phyloP scores from a whole-genome alignment of 352 stramenopile genomes.

The Pythium apleroticum region DNA sequence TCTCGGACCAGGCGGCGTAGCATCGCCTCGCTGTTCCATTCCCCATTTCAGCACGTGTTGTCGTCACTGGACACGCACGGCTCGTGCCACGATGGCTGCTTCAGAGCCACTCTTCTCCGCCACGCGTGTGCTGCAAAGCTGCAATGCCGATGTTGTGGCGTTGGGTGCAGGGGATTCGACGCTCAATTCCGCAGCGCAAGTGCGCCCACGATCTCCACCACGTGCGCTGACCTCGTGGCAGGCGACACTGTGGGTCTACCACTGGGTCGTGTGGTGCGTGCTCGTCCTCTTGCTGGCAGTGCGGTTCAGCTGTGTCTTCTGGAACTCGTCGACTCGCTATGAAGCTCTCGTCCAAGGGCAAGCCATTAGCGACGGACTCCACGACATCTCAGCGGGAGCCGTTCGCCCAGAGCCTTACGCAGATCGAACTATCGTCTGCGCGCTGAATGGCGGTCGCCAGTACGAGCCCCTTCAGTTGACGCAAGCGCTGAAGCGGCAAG shows the following conservation, averaged over 20 bases:
- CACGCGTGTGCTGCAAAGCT: background rate
- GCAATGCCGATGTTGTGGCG: background rate
- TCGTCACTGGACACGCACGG: background rate
- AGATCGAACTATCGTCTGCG: slow-evolving; percentile 12
- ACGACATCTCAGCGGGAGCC: background rate
- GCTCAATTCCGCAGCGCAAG: background rate
- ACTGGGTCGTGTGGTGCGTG: slow-evolving; percentile 17
- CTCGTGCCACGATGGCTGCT: background rate
- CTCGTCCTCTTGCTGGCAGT: slow-evolving; percentile 1
- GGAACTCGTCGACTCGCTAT: slow-evolving; percentile 11
- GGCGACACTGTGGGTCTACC: slow-evolving; percentile 8
- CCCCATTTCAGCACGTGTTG: background rate
- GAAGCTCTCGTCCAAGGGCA: background rate
- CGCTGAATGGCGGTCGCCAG: slow-evolving; percentile 14
- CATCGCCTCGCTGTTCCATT: no score
- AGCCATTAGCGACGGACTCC: background rate
- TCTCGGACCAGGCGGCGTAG: no score
- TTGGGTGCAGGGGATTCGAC: background rate
- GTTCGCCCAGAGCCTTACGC: slow-evolving; percentile 15
- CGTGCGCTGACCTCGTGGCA: slow-evolving; percentile 6
- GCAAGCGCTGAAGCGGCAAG: background rate
- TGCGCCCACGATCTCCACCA: background rate
- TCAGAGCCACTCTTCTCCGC: background rate
- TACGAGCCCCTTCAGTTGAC: slow-evolving; percentile 15
- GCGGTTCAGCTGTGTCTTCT: slow-evolving; percentile 19